These are phyloP conservation scores for Linnemannia exigua DNA, from an alignment of 192 early-diverging fungal species.

Conservation along the genomic window DNA sequence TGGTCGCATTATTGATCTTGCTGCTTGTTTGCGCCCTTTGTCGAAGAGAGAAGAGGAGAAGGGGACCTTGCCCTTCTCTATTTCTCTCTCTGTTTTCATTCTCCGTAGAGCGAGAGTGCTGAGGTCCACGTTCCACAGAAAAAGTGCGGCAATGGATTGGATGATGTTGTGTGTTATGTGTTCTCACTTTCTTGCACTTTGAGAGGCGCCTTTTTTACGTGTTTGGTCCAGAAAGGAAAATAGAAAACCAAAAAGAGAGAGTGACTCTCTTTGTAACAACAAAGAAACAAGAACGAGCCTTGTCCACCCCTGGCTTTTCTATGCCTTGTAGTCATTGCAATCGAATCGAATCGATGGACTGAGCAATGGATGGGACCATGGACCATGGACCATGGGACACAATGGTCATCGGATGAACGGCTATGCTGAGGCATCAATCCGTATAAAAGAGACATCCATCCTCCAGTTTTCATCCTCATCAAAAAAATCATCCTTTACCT, in stretches of 20 bases:
- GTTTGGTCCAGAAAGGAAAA: background rate
- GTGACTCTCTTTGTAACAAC: background rate
- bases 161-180: background rate
- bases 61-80: background rate
- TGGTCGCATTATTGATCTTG: background rate
- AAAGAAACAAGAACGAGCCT: background rate
- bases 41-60: background rate
- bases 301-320: background rate
- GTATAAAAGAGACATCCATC: background rate
- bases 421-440: background rate
- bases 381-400: background rate
- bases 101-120: background rate
- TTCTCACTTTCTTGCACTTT: too few species aligned
- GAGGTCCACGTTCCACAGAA: constrained; percentile 26
- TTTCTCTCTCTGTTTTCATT: background rate
- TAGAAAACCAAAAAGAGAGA: background rate
- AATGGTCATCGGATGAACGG: background rate
- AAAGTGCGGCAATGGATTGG: constrained; percentile 32
- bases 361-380: background rate
- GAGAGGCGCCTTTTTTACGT: background rate
- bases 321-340: background rate
- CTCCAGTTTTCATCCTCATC: background rate
- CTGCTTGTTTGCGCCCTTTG: background rate
- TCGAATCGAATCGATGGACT: background rate
- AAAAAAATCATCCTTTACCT: background rate